A percentile compares a stretch with the other conserved stretches of the same genome.
Conservation (phyloP, 1,284 basidiomycete genomes). For the Apiotrichum mycotoxinovorans region DNA sequence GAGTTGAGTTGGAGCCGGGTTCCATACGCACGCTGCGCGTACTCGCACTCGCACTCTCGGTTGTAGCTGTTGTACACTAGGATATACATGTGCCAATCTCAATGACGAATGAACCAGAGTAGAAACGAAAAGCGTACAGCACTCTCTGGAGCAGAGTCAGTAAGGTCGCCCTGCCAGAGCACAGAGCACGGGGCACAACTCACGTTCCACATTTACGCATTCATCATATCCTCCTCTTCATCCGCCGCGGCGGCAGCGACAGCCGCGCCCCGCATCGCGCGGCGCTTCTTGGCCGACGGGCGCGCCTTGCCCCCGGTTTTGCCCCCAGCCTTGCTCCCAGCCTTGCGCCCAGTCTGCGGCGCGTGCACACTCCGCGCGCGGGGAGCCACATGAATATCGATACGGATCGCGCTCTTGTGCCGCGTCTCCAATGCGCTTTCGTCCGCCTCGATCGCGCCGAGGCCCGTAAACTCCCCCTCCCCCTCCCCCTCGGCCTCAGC, state of each 20-base stretch:
- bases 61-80: too few relatives aligned
- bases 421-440: background rate
- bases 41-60: too few relatives aligned
- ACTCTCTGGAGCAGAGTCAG: too few relatives aligned
- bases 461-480: slow-evolving; percentile 9
- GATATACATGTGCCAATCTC: too few relatives aligned
- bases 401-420: slow-evolving; percentile 4
- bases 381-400: slow-evolving; percentile 8
- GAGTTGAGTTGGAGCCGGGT: too few relatives aligned
- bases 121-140: too few relatives aligned
- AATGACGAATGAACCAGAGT: too few relatives aligned
- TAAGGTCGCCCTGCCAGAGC: too few relatives aligned
- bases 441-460: slow-evolving; percentile 11
- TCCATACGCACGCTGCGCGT: too few relatives aligned
- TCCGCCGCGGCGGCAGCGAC: background rate
- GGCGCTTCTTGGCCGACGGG: background rate
- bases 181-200: too few relatives aligned
- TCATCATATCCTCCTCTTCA: slow-evolving; percentile 16
- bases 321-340: background rate
- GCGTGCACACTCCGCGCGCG: background rate
- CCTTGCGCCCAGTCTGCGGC: background rate
- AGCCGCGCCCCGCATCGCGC: background rate
- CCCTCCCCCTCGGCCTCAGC: background rate
- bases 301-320: background rate
- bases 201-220: background rate